Evolutionary conservation across 352 stramenopile species (phyloP).

Genomic region (Globisporangium takayamanum): DNA sequence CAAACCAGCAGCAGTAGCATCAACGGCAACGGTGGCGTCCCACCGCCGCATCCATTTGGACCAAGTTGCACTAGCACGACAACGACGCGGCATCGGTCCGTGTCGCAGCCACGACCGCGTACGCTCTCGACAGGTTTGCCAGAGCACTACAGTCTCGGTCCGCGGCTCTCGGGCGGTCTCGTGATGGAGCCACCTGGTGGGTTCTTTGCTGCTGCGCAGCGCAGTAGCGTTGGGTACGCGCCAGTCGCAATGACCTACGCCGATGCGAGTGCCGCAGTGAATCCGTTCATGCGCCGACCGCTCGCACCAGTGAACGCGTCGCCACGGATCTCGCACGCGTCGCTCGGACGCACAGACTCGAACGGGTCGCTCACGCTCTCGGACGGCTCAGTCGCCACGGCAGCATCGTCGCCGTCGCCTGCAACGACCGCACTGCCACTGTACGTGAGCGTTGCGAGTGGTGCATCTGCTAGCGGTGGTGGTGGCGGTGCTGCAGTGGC

Average conservation of each 20-base stretch:
- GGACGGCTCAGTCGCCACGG: background rate
- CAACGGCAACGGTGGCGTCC: background rate
- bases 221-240: conserved; percentile 3
- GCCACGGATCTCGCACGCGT: conserved; percentile 14
- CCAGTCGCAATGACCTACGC: conserved; percentile 2
- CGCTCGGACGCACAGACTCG: conserved; percentile 21
- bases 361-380: conserved; percentile 10
- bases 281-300: conserved; percentile 15
- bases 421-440: background rate
- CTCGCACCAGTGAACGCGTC: conserved; percentile 29
- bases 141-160: conserved; percentile 19
- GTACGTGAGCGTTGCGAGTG: background rate
- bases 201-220: conserved; percentile 9
- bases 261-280: conserved; percentile 17
- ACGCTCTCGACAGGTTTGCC: conserved; percentile 12
- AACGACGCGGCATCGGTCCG: conserved; percentile 2
- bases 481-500: too few relatives aligned
- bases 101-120: conserved; percentile 10
- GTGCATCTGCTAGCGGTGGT: background rate
- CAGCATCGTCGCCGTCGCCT: background rate
- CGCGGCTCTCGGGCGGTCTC: conserved; percentile 32
- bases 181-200: conserved; percentile 34
- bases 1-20: background rate
- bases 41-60: background rate
- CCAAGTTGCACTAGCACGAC: background rate